Conservation (phyloP, 495 filamentous ascomycete species). For the Hypoxylon subgilvum region DNA sequence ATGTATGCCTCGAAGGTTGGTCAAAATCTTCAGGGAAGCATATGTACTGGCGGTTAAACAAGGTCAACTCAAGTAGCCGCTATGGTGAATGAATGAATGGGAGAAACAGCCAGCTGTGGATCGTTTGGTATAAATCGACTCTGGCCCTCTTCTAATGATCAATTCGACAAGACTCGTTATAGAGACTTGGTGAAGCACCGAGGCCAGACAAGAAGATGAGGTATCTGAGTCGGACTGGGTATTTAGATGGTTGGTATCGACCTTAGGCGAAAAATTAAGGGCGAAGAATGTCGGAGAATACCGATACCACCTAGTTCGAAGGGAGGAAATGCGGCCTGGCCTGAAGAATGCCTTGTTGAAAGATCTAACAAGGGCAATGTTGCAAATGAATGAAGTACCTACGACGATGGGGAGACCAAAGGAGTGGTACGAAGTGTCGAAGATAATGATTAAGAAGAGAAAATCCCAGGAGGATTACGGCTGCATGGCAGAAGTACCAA, state of each 20-base stretch:
- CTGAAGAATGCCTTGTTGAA: constrained; percentile 14
- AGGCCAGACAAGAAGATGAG: background rate
- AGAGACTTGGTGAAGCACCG: constrained; percentile 3
- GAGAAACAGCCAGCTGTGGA: constrained; percentile 40
- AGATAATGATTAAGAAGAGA: constrained; percentile 2
- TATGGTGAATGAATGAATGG: constrained; percentile 16
- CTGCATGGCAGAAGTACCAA: background rate
- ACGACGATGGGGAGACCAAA: constrained; percentile 9
- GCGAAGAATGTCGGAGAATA: constrained; percentile 26
- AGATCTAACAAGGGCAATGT: constrained; percentile 17
- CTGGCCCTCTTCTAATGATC: background rate
- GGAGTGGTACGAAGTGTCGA: constrained; percentile 8
- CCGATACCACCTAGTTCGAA: constrained; percentile 11
- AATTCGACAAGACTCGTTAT: constrained; percentile 7
- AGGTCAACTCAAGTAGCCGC: constrained; percentile 38
- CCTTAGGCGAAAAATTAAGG: constrained; percentile 4
- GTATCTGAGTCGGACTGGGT: background rate
- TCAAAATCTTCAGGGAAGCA: background rate
- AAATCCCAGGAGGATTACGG: constrained; percentile 24
- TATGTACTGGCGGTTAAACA: constrained; percentile 14
- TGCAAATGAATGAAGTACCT: constrained; percentile 25
- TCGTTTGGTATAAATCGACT: constrained; percentile 1
- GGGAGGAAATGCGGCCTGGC: background rate
- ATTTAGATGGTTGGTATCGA: background rate
- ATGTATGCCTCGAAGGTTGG: constrained; percentile 14